These are phyloP conservation scores for Ophiosphaerella narmari DNA, from an alignment of 2,329 filamentous ascomycete species.

Conservation along the genomic window DNA sequence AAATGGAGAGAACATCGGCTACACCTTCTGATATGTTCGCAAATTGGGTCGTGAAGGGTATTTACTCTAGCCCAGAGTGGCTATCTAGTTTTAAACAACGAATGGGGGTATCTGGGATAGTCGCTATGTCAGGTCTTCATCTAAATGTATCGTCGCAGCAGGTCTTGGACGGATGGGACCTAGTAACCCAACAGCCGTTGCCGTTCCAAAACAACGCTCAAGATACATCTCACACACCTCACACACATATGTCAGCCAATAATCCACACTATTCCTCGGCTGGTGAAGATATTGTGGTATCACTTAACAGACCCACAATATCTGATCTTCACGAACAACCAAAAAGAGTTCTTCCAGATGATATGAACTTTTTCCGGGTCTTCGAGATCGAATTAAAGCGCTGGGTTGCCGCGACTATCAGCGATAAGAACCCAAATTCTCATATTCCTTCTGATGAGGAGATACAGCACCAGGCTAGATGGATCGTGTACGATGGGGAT, in stretches of 20 bases:
- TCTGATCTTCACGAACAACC: constrained; percentile 7
- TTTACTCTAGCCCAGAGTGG: constrained; percentile 18
- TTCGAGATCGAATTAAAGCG: constrained; percentile 26
- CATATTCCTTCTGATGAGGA: constrained; percentile 36
- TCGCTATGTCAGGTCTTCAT: neutral
- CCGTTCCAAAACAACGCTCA: too few relatives aligned
- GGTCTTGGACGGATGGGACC: neutral
- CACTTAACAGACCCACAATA: neutral
- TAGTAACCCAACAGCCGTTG: neutral
- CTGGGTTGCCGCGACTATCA: constrained; percentile 31
- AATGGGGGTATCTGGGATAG: constrained; percentile 2
- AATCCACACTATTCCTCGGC: neutral
- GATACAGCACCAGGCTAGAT: constrained; percentile 39
- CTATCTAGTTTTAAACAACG: constrained; percentile 18
- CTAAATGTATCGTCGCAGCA: neutral
- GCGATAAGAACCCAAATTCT: constrained; percentile 25
- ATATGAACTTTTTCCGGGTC: constrained; percentile 21
- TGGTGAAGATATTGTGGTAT: neutral
- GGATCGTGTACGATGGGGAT: constrained; percentile 39
- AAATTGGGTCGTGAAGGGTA: constrained; percentile 28
- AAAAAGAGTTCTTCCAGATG: constrained; percentile 13
- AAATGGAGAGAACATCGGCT: constrained; percentile 24
- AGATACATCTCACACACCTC: too few relatives aligned
- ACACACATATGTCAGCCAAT: neutral
- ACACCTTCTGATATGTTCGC: constrained; percentile 29